Conservation (phyloP, 164 flowering plant species). For the Brasenia schreberi region DNA sequence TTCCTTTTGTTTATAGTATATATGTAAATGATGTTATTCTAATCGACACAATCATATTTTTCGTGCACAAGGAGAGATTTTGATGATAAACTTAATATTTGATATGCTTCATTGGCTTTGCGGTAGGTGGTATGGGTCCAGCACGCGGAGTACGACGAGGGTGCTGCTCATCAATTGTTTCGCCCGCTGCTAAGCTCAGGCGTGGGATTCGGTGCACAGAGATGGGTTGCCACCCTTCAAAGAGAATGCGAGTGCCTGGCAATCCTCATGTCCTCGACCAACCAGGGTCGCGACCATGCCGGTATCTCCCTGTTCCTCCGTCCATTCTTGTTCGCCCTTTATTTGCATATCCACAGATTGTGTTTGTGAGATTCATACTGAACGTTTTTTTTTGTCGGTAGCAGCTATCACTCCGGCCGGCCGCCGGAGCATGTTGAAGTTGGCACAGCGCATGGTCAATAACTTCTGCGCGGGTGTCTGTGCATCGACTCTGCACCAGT, state of each 20-base stretch:
- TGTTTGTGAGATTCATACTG: not conserved
- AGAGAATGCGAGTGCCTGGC: conserved; percentile 90
- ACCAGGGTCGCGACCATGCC: conserved; percentile 41
- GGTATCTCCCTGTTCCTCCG: conserved; percentile 17
- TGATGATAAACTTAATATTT: not conserved
- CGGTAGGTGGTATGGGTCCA: conserved; percentile 95
- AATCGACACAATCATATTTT: too few species aligned
- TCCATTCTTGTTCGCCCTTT: too few species aligned
- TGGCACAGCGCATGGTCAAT: conserved; percentile 86
- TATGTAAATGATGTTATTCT: not conserved
- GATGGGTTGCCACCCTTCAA: conserved; percentile 91
- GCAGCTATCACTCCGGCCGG: conserved; percentile 74
- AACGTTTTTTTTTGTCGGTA: not conserved
- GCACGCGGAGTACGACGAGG: conserved; percentile 87
- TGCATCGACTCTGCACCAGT: conserved; percentile 79
- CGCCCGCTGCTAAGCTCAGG: conserved; percentile 66
- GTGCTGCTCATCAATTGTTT: conserved; percentile 60
- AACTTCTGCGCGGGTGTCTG: conserved; percentile 95
- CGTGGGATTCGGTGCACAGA: conserved; percentile 88
- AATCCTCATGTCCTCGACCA: conserved; percentile 72
- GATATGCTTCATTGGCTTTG: too few species aligned
- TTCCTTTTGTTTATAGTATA: too few species aligned
- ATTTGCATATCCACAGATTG: too few species aligned
- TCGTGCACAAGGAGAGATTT: not conserved
- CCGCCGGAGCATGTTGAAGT: conserved; percentile 85